Base-by-base conservation (phyloP, 2,329 filamentous ascomycete genomes). In the Fusarium setosum region DNA sequence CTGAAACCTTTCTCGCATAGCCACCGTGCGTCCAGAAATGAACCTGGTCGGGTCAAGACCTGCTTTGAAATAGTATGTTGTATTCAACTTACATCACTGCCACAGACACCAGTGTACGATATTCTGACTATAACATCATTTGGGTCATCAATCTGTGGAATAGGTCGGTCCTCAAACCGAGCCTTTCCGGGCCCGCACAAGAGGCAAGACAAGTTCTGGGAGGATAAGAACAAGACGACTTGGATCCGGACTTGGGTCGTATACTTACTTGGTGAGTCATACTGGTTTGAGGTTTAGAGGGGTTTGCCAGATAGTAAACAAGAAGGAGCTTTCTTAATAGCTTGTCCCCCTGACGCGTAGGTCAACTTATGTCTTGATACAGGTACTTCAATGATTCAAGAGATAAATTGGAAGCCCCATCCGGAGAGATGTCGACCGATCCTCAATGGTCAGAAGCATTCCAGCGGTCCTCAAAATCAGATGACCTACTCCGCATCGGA, bases 21-120 rank as follows among this genome's bases (percentile, higher is more conserved):
- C 91, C 89, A 72, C 92, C 93, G 76, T 96, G 90, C 62, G 86
- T 83, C 86, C 93, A 96, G 86, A 97, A 97, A 83, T 97, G 82
- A 71, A 92, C 92, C 80, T 96, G 4, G 3, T 11, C 8, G 10
- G 17, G 10, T 67, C 6, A 64, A 15, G 2, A 11, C 17, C 12
- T 2, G 7, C 4, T 40, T 7, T 1, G n/a, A 4, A 15, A 12
- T 13, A 42, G 4, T 10, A 6, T 18, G 8, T 1, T 15, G 6
- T 7, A 15, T 7, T 5, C 4, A 15, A 31, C 60, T 53, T 10
- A 73, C 72, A 38, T 74, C 72, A 9, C 69, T 72, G 3, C 72
- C 72, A n/a, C 72, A 74, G 38, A 74, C 71, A 4, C 72, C 72
- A 12, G 67, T 61, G n/a, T 64, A 74, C 13, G 50, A 42, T 12